Evolutionary conservation across 164 flowering plant genomes (phyloP), one percentile per base, ranked within the genome.

Genomic region (Annona squamosa): DNA sequence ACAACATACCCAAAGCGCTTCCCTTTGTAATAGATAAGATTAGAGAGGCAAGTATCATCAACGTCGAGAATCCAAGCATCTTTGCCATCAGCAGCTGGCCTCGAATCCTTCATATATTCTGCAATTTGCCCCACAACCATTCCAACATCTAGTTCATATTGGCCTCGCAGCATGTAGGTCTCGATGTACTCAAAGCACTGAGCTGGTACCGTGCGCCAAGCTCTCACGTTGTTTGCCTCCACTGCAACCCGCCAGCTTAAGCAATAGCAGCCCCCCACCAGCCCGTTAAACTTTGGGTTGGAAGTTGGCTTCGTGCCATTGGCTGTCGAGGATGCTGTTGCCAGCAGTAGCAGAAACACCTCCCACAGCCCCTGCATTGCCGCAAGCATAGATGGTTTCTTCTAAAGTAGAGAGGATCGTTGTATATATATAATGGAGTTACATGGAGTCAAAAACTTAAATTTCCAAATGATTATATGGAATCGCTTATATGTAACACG

Each of bases 11-110:
- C 95, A 48, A 77, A 91, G 67, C 86, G 74, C 76, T 82, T 91
- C 44, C 79, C 75, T 72, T 59, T 76, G 72, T 91, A 89, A 79
- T 85, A 93, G 4, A 72, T 18, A 56, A 87, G 70, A 72, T 93
- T 93, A 48, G 98, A 93, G 76, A 93, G 73, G 81, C 97, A 93
- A 18, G 97, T 93, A 68, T 93, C 98, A 65, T 93, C 98, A 1
- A 93, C 86, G 62, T 93, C 98, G 0, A 91, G 77, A 71, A 90
- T 80, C 97, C 97, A 93, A 76, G 91, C 97, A 73, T 89, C 94
- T 74, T 78, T 73, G 70, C 90, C 90, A 73, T 89, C 93, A 59
- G 44, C 79, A 3, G 76, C 67, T 26, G 80, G 68, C 1, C 48
- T 61, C 0, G 87, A 75, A 4, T 67, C 80, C n/a, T 75, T 65